Conservation (phyloP, 192 early-diverging fungal genomes). For the Piromyces sp. region DNA sequence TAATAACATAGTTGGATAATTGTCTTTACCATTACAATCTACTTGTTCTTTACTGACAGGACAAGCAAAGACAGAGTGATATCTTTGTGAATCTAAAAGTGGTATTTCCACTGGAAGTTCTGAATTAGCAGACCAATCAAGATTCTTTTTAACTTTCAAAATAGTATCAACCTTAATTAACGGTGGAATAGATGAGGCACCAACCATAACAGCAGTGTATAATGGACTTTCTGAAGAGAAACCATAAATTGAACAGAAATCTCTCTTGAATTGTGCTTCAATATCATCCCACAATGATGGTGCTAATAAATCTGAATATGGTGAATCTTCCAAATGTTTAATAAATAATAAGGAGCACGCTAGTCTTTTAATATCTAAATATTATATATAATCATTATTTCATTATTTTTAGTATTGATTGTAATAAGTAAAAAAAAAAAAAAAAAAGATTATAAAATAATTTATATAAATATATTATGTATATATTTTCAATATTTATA, state of each 20-base stretch:
- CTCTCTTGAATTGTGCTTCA: constrained; percentile 46
- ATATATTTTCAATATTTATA: too few species aligned
- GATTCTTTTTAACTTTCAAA: constrained; percentile 60
- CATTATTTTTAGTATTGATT: too few species aligned
- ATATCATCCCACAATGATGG: constrained; percentile 29
- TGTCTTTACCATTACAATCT: constrained; percentile 29
- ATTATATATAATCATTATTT: background rate
- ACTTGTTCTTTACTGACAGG: constrained; percentile 85
- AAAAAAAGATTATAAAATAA: too few species aligned
- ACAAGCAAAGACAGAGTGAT: constrained; percentile 90
- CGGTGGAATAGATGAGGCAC: constrained; percentile 71
- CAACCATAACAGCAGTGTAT: constrained; percentile 46
- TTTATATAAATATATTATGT: too few species aligned
- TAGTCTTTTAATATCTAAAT: constrained; percentile 33
- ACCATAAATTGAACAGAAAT: constrained; percentile 59
- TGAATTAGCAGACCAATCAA: constrained; percentile 78
- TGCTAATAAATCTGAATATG: constrained; percentile 35
- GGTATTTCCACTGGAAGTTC: constrained; percentile 90
- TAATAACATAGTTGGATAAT: constrained; percentile 94
- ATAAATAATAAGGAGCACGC: constrained; percentile 27
- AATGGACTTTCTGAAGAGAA: constrained; percentile 56
- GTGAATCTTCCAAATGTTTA: constrained; percentile 15
- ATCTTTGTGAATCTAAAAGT: constrained; percentile 64
- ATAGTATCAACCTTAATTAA: constrained; percentile 81
- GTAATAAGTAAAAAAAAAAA: too few species aligned